Base-by-base conservation (phyloP, 441 rosid genomes). In the Melastoma candidum region DNA sequence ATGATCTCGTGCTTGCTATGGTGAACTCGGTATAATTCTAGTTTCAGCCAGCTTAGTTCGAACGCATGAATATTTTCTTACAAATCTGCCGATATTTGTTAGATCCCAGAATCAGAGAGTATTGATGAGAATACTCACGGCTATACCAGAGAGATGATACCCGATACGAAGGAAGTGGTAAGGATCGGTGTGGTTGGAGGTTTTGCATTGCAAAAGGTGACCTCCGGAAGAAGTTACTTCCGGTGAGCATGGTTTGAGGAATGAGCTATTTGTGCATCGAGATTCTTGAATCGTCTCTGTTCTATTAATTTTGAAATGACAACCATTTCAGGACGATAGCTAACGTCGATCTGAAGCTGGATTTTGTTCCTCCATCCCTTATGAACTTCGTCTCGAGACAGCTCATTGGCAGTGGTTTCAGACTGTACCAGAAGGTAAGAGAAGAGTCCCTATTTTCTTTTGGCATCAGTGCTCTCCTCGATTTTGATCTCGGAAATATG, bases 141-240 rank as follows among this genome's bases (percentile, higher is more conserved):
- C 17, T 78, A 64, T 51, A 69, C 64, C 43, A 73, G 65, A 65
- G 83, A 82, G 46, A 72, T 71, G 49, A 68, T 83, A 47, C 86
- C 87, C 24, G 82, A 83, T 69, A 76, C 74, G 27, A 68, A 68
- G 54, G 95, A 84, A 51, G 87, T 80, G 27, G 84, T 83, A 51
- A 80, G 95, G 75, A 67, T 87, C 64, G 96, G 77, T 56, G n/a
- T 85, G 51, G 83, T 81, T 36, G 99, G 99, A 48, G 99, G 97
- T 53, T 86, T 81, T 71, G 99, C 93, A 5, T 52, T 86, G 46
- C 97, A 93, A 65, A 93, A 81, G 76, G 96, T 89, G 64, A 67
- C 77, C 43, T 48, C 77, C 11, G 71, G 70, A 66, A 80, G 87
- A 76, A 86, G 95, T 74, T 93, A 84, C 71, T 68, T 93, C 47